Base-by-base conservation (phyloP, 768 basidiomycete genomes). In the Leccinum boreale region DNA sequence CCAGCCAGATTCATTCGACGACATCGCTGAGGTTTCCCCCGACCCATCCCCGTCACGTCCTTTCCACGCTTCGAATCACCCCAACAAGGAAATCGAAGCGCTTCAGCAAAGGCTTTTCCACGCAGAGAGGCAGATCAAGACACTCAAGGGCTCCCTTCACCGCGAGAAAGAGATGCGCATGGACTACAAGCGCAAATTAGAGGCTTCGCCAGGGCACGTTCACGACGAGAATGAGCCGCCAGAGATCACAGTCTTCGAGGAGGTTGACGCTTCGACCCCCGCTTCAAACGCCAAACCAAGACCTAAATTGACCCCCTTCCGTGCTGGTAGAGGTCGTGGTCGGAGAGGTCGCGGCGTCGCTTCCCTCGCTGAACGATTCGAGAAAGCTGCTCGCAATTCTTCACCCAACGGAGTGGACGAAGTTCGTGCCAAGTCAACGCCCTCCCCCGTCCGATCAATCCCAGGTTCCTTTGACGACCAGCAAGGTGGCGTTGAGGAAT, bases 91-190 rank as follows among this genome's bases (percentile, higher is more conserved):
- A 71, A 84, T 92, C 42, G 91, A 94, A 65, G 83, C 85, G 1
- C 75, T 94, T 14, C 87, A 92, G 58, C 87, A 92, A 66, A 80
- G 87, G 24, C 78, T 94, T 35, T 88, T 90, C 11, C 92, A 94
- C 70, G 90, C 93, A 4, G 90, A 94, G 70, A 78, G 92, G 58
- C 92, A 92, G 66, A 87, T 94, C 66, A 81, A 78, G 59, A 92
- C 92, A 15, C 82, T 94, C 59, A 90, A 91, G 66, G 83, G 87
- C 50, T 85, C 86, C 1, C 70, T 94, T 53, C 84, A 85, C 66
- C 80, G 92, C 57, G 93, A 94, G 80, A 94, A 92, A 75, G 87
- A 91, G 75, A 75, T 85, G 55, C 83, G 87, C 33, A 82, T 92
- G 68, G 86, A 87, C 53, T 83, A 85, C 57, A 77, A 75, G 66